phyloP scores from a whole-genome alignment of 306 rosid species.

The Begonia masoniana region DNA sequence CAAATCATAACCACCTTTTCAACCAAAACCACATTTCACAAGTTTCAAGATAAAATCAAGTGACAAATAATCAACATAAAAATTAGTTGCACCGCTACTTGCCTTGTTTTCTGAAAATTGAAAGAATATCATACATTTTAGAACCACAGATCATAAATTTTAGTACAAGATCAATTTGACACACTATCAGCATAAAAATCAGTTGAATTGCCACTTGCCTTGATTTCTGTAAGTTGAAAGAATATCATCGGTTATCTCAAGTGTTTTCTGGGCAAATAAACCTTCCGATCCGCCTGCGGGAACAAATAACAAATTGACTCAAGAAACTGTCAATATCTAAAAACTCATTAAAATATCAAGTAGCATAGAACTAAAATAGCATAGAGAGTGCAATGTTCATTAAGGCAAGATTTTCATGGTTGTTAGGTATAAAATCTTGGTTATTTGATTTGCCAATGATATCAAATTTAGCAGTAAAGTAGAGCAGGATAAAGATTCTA shows the following conservation, averaged over 20 bases:
- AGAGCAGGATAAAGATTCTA: too few relatives aligned
- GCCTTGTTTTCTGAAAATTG: constrained; percentile 93
- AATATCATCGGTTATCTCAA: constrained; percentile 68
- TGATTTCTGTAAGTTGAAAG: constrained; percentile 90
- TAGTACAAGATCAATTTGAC: not conserved
- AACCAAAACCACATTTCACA: constrained; percentile 12
- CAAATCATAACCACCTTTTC: constrained; percentile 91
- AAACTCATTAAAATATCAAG: too few relatives aligned
- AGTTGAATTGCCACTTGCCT: constrained; percentile 32
- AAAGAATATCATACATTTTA: constrained; percentile 29
- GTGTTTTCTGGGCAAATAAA: constrained; percentile 77
- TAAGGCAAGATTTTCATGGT: too few relatives aligned
- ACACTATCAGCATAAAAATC: not conserved
- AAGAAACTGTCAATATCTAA: not conserved
- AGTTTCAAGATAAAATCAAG: not conserved
- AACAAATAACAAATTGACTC: constrained; percentile 9
- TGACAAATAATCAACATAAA: not conserved
- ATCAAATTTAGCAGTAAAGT: too few relatives aligned
- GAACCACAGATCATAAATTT: too few relatives aligned
- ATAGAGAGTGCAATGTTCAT: too few relatives aligned
- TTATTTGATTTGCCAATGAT: too few relatives aligned
- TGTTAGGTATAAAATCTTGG: too few relatives aligned
- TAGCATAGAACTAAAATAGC: too few relatives aligned
- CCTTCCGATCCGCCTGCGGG: constrained; percentile 93
- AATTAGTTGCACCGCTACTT: not conserved